Conservation (phyloP, 306 rosid genomes). For the Carpinus fangiana region DNA sequence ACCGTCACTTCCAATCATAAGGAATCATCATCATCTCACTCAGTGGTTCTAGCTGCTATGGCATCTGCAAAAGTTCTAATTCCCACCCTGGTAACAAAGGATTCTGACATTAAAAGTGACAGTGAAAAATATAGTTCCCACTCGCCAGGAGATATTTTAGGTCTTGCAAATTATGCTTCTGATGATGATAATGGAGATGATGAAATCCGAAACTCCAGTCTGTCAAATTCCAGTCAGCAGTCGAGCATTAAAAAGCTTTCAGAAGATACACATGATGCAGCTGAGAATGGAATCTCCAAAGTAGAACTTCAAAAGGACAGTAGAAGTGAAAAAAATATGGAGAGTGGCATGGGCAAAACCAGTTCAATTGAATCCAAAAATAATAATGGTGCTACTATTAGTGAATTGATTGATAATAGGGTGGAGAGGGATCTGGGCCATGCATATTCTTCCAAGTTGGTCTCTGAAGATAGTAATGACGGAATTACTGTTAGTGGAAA, state of each 20-base stretch:
- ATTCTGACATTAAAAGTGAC: conserved; percentile 44
- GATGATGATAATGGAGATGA: conserved; percentile 71
- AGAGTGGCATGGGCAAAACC: conserved; percentile 37
- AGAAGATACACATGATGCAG: conserved; percentile 32
- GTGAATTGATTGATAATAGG: conserved; percentile 38
- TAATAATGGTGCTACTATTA: conserved; percentile 40
- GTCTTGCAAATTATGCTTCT: conserved; percentile 93
- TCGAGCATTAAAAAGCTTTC: conserved; percentile 32
- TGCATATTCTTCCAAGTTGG: conserved; percentile 41
- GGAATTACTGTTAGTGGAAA: conserved; percentile 41
- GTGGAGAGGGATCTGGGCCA: conserved; percentile 37
- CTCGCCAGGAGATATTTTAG: conserved; percentile 84
- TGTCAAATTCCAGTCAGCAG: conserved; percentile 47
- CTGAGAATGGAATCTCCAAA: conserved; percentile 41
- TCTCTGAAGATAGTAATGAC: conserved; percentile 38
- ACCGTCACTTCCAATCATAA: conserved; percentile 51
- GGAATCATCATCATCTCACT: conserved; percentile 43
- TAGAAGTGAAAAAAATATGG: conserved; percentile 34
- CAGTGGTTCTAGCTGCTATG: conserved; percentile 48
- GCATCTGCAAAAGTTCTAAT: conserved; percentile 71
- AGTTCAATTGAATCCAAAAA: conserved; percentile 36
- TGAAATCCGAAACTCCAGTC: conserved; percentile 56
- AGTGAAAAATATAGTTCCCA: conserved; percentile 62
- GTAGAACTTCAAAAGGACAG: conserved; percentile 36
- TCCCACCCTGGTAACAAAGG: conserved; percentile 58